phyloP scores from a whole-genome alignment of 345 rosid genomes.

The Eucalyptus marginata region DNA sequence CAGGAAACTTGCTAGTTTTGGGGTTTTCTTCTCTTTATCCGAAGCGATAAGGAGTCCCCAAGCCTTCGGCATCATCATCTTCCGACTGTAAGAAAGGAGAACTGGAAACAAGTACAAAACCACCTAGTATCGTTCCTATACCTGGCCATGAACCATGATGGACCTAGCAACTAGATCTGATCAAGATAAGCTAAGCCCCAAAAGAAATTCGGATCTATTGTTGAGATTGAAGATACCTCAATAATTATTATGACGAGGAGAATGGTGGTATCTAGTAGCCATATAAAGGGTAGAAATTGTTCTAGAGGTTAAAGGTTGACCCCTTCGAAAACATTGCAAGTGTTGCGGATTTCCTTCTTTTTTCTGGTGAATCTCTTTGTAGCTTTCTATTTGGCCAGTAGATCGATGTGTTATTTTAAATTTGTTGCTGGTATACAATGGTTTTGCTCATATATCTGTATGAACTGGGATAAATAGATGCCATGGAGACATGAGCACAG shows the following conservation, averaged over 20 bases:
- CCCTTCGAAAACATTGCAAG: background rate
- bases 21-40: background rate
- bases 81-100: too few relatives aligned
- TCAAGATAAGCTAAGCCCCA: too few relatives aligned
- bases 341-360: background rate
- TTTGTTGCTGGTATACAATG: background rate
- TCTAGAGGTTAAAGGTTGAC: background rate
- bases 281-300: background rate
- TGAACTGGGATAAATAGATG: background rate
- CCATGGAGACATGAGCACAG: background rate
- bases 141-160: too few relatives aligned
- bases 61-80: too few relatives aligned
- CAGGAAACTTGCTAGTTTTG: background rate
- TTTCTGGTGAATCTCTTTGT: background rate
- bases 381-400: background rate
- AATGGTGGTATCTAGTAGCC: background rate
- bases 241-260: too few relatives aligned
- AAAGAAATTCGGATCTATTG: too few relatives aligned
- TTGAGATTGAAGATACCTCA: too few relatives aligned
- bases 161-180: too few relatives aligned
- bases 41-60: background rate
- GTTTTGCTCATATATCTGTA: background rate
- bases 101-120: too few relatives aligned
- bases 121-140: too few relatives aligned
- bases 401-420: background rate